phyloP scores from a whole-genome alignment of 2,329 filamentous ascomycete genomes.

The Aaosphaeria arxii region DNA sequence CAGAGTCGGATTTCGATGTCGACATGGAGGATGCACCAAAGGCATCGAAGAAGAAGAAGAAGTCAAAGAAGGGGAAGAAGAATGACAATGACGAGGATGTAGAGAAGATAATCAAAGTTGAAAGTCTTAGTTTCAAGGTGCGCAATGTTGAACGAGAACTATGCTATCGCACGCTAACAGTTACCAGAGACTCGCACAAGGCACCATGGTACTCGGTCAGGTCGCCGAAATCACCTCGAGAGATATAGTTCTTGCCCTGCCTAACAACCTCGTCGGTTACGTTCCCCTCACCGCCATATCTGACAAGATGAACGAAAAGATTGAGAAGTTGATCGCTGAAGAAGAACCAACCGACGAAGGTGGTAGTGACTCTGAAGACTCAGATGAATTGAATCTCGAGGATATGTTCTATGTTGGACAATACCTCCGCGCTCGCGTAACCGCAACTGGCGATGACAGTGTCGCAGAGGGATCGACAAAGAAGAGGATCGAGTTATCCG shows the following conservation, averaged over 20 bases:
- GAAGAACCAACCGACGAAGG: conserved; percentile 59
- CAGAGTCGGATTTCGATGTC: conserved; percentile 43
- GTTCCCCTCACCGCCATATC: conserved; percentile 92
- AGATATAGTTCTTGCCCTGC: conserved; percentile 77
- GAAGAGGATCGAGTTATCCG: conserved; percentile 81
- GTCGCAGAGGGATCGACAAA: conserved; percentile 52
- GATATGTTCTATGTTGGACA: conserved; percentile 79
- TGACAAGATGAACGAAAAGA: conserved; percentile 68
- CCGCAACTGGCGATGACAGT: conserved; percentile 70
- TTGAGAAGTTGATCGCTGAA: conserved; percentile 65
- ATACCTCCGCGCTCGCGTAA: conserved; percentile 80
- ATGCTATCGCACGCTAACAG: conserved; percentile 10
- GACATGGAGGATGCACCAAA: conserved; percentile 39
- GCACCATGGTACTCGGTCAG: conserved; percentile 84
- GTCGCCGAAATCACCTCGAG: conserved; percentile 76
- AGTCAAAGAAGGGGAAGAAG: conserved; percentile 43
- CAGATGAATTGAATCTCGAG: conserved; percentile 66
- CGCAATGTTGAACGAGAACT: conserved; percentile 11
- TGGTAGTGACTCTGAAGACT: conserved; percentile 50
- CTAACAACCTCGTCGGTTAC: conserved; percentile 90
- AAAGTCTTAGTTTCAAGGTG: conserved; percentile 88
- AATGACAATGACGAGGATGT: conserved; percentile 42
- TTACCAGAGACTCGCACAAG: conserved; percentile 72
- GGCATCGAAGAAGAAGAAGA: conserved; percentile 55
- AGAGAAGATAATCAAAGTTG: conserved; percentile 62